Evolutionary conservation across 805 yeast genomes (phyloP).

Genomic region (Brettanomyces sp.): DNA sequence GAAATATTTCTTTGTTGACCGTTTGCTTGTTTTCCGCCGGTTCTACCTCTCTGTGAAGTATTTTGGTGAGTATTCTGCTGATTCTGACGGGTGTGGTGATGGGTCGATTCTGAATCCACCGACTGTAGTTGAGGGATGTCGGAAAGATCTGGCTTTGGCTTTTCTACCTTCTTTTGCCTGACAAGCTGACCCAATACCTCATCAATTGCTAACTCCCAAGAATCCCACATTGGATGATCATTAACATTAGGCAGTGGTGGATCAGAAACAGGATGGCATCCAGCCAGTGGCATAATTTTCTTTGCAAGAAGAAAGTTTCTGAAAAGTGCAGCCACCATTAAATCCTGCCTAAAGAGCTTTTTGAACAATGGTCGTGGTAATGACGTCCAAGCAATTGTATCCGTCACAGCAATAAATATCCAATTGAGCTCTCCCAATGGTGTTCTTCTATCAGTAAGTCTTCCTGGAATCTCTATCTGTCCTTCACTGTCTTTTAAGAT

Average conservation of each 20-base stretch:
- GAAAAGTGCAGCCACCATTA: slow-evolving; percentile 93
- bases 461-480: slow-evolving; percentile 74
- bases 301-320: slow-evolving; percentile 88
- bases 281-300: slow-evolving; percentile 85
- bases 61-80: background rate
- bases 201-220: slow-evolving; percentile 96
- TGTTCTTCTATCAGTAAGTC: slow-evolving; percentile 84
- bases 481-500: slow-evolving; percentile 40
- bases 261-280: slow-evolving; percentile 90
- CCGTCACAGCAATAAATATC: slow-evolving; percentile 97
- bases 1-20: background rate
- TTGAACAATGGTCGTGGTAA: slow-evolving; percentile 83
- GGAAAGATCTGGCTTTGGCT: slow-evolving; percentile 13
- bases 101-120: slow-evolving; percentile 11
- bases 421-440: slow-evolving; percentile 94
- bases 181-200: slow-evolving; percentile 75
- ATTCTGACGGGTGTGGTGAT: slow-evolving; percentile 3
- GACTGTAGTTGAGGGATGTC: slow-evolving; percentile 23
- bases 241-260: slow-evolving; percentile 85
- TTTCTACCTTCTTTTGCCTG: slow-evolving; percentile 24
- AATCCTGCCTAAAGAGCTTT: slow-evolving; percentile 83
- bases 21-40: background rate
- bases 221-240: slow-evolving; percentile 90
- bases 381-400: slow-evolving; percentile 95
- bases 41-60: too few species aligned